Evolutionary conservation across 176 grass and related monocot species (phyloP).

Genomic region (Stipa capillata): DNA sequence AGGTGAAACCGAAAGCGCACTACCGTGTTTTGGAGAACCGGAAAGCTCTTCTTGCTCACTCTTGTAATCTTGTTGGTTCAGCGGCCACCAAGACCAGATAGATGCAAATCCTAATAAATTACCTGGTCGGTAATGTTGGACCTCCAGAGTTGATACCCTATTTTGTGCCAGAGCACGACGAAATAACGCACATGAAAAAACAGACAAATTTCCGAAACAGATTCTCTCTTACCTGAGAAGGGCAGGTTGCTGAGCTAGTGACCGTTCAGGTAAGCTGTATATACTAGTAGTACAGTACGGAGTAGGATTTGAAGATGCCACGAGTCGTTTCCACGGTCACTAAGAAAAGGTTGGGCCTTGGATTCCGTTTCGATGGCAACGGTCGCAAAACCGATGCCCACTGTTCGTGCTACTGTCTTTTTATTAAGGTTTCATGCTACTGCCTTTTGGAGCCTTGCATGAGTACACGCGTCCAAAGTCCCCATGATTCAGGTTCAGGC

Average conservation of each 20-base stretch:
- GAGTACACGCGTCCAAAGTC: background rate
- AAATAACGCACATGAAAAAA: background rate
- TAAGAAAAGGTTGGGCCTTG: background rate
- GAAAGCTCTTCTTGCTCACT: background rate
- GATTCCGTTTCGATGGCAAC: slow-evolving; percentile 22
- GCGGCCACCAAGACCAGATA: too few species aligned
- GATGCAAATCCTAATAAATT: background rate
- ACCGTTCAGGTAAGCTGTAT: background rate
- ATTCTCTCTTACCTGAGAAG: background rate
- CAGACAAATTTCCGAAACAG: background rate
- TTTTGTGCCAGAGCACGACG: background rate
- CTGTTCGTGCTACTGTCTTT: background rate
- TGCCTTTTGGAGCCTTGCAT: slow-evolving; percentile 19
- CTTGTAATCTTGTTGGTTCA: too few species aligned
- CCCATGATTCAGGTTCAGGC: background rate
- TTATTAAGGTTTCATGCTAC: too few species aligned
- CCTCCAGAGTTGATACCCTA: background rate
- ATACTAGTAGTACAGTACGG: background rate
- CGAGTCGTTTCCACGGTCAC: too few species aligned
- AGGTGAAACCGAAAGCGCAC: background rate
- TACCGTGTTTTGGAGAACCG: background rate
- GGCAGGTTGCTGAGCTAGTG: background rate
- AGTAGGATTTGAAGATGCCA: background rate
- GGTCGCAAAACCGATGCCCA: slow-evolving; percentile 1
- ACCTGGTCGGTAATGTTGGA: too few species aligned